Conservation (phyloP, 768 basidiomycete species). For the Termitomyces sp. region DNA sequence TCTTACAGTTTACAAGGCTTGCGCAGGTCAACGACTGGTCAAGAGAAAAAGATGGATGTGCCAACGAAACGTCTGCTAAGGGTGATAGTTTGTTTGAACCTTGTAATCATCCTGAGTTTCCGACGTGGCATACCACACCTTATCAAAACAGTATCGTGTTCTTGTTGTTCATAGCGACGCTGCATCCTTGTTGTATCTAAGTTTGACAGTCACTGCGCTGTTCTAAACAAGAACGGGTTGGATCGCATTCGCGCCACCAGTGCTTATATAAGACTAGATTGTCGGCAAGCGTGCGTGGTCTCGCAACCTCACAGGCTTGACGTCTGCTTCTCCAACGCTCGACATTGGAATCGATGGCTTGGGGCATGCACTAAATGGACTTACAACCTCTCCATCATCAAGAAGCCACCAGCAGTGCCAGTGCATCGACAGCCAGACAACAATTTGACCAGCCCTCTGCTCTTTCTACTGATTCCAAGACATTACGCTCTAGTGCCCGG, state of each 20-base stretch:
- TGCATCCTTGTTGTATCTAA: too few species aligned
- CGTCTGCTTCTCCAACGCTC: slow-evolving; percentile 29
- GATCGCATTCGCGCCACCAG: slow-evolving; percentile 24
- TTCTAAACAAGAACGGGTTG: neutral
- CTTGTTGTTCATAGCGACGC: too few species aligned
- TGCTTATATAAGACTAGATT: slow-evolving; percentile 41
- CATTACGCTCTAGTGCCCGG: slow-evolving; percentile 70
- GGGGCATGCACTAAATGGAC: slow-evolving; percentile 89
- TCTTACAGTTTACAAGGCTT: neutral
- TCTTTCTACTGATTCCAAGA: slow-evolving; percentile 45
- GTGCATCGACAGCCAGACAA: slow-evolving; percentile 37
- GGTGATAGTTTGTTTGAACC: neutral
- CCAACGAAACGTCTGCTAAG: neutral
- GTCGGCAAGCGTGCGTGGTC: slow-evolving; percentile 29
- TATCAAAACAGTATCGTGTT: too few species aligned
- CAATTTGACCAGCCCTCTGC: slow-evolving; percentile 34
- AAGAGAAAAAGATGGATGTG: neutral
- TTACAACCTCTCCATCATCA: slow-evolving; percentile 67
- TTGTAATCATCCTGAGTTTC: neutral
- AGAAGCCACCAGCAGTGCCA: slow-evolving; percentile 70
- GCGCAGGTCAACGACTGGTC: neutral
- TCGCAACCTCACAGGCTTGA: slow-evolving; percentile 26
- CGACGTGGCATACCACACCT: too few species aligned
- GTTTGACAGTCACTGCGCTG: neutral
- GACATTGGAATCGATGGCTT: slow-evolving; percentile 73